Evolutionary conservation across 176 grass and related monocot genomes (phyloP), one percentile per base, ranked within the genome.

Genomic region (Tillandsia leiboldiana): DNA sequence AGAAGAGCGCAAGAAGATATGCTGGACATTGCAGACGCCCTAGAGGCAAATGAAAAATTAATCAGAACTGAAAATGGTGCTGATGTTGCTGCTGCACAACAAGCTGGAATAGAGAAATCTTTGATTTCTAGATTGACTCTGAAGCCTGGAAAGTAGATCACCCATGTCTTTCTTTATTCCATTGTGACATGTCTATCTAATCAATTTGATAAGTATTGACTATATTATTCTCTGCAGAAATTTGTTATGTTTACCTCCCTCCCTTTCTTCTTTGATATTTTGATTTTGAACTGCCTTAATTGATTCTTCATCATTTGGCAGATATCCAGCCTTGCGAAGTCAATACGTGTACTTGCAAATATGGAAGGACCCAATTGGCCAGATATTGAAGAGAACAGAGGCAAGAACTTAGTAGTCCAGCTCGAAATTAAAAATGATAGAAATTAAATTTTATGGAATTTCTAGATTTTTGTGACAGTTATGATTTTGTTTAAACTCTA

Each of bases 321-420:
- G 94, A 99, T 99, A 88, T 75, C 84, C 69, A 83, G 79, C 77
- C 86, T 99, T 9, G 89, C 87, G 9, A 99, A 99, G 76, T 93
- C 89, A 0, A 81, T 99, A 3, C 82, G 87, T 50, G 81, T 84
- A 57, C 89, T 99, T 83, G 94, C 94, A 62, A 69, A 88, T 48
- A 93, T 76, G n/a, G n/a, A n/a, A n/a, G n/a, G n/a, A n/a, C n/a
- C n/a, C n/a, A n/a, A n/a, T n/a, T n/a, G n/a, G n/a, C n/a, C n/a
- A n/a, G n/a, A n/a, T n/a, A n/a, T n/a, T n/a, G n/a, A n/a, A n/a
- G n/a, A n/a, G n/a, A n/a, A n/a, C n/a, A n/a, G n/a, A n/a, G n/a
- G n/a, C n/a, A n/a, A n/a, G n/a, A n/a, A n/a, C n/a, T n/a, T n/a
- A n/a, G n/a, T n/a, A n/a, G n/a, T n/a, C n/a, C n/a, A n/a, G n/a